Base-by-base conservation (phyloP, 192 early-diverging fungal species). In the Funneliformis geosporum region DNA sequence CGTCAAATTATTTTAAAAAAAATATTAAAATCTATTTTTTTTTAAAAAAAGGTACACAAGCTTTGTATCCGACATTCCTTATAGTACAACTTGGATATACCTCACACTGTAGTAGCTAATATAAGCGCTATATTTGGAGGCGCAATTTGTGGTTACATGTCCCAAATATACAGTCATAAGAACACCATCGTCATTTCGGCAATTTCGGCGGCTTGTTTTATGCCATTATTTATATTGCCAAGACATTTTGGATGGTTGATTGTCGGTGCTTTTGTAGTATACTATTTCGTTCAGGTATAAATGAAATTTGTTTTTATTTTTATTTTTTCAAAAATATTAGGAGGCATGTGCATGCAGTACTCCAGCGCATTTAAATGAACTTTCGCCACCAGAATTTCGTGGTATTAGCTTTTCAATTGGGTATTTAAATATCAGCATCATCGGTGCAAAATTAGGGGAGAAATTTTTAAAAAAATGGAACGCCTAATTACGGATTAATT, bases 391-490 rank as follows among this genome's bases (percentile, higher is more conserved):
- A 43, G 84, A 82, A 18, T 87, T 93, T 80, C 89, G 93, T 16
- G 89, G 88, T 10, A 86, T 82, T 94, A n/a, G 76, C 90, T 2
- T 94, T 92, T 82, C 92, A 94, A 85, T 83, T 92, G 11, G 93
- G 92, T 46, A 94, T 90, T 76, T 81, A 93, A 74, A 86, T 94
- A 64, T 75, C 84, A 1, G 84, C 90, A 12, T 86, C 87, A 16
- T 84, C 87, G 39, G 88, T 87, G 39, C 86, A 89, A 84, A 50
- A 11, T 79, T 84, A 38, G 84, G 82, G 69, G 85, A 80, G 27
- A 78, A 61, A 23, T 77, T 83, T n/a, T 62, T 68, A 80, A 25
- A 46, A 43, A 27, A 76, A 82, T 67, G 61, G 59, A 8, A 76
- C 79, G 61, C 82, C 84, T 16, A 76, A 91, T 81, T 90, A 91